Conservation (phyloP, 768 basidiomycete genomes). For the Neoboletus brunneissimus region DNA sequence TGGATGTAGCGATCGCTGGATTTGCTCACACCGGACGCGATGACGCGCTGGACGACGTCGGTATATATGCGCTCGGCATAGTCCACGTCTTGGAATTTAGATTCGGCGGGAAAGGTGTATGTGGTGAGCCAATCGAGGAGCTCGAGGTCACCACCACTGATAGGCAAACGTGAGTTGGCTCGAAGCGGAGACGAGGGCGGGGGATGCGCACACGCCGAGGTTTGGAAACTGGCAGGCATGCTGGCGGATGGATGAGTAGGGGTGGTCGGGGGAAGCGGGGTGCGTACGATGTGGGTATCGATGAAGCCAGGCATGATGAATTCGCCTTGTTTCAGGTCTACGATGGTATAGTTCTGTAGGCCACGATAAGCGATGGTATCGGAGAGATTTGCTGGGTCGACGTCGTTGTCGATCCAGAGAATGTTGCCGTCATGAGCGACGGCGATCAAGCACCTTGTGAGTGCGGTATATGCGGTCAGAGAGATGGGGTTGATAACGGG, state of each 20-base stretch:
- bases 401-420: slow-evolving; percentile 67
- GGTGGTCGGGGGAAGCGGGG: not conserved
- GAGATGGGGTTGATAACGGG: slow-evolving; percentile 54
- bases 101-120: slow-evolving; percentile 87
- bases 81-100: slow-evolving; percentile 61
- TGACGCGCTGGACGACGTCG: slow-evolving; percentile 64
- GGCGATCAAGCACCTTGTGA: slow-evolving; percentile 53
- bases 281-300: slow-evolving; percentile 85
- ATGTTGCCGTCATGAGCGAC: slow-evolving; percentile 56
- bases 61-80: slow-evolving; percentile 73
- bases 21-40: slow-evolving; percentile 72
- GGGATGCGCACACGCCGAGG: slow-evolving; percentile 33
- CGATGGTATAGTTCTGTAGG: slow-evolving; percentile 29
- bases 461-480: slow-evolving; percentile 41
- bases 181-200: not conserved
- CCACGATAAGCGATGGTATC: slow-evolving; percentile 53
- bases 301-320: slow-evolving; percentile 87
- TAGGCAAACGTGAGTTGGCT: slow-evolving; percentile 5
- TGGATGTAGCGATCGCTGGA: not conserved
- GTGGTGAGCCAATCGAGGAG: slow-evolving; percentile 86
- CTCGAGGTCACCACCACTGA: slow-evolving; percentile 79
- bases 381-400: slow-evolving; percentile 45
- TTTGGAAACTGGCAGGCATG: slow-evolving; percentile 44
- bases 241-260: slow-evolving; percentile 15
- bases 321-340: slow-evolving; percentile 47